Percentiles rank a stretch among this genome's conserved stretches.
Conservation (phyloP, 2,329 filamentous ascomycete genomes). For the Didymella exigua region DNA sequence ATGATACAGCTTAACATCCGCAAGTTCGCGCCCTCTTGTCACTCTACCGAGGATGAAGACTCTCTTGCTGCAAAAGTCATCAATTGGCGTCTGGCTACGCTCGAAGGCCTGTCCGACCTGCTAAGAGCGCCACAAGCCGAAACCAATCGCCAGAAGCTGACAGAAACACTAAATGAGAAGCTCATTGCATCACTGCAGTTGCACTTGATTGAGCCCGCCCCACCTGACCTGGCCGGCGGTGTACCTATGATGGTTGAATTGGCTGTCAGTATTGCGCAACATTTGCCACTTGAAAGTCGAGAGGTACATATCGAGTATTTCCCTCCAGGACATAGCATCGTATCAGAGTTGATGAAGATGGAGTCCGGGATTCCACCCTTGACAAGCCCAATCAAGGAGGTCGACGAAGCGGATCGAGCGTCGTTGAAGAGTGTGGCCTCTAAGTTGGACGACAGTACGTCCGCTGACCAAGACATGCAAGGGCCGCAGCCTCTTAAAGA, state of each 20-base stretch:
- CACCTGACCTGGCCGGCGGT: slow-evolving; percentile 82
- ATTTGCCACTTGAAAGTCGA: slow-evolving; percentile 86
- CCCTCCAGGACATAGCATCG: slow-evolving; percentile 73
- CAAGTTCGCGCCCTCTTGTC: slow-evolving; percentile 72
- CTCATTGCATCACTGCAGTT: slow-evolving; percentile 74
- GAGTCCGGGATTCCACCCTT: slow-evolving; percentile 64
- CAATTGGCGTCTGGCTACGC: slow-evolving; percentile 89
- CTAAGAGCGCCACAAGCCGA: slow-evolving; percentile 69
- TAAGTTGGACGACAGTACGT: slow-evolving; percentile 36
- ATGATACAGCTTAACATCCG: slow-evolving; percentile 87
- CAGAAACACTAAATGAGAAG: slow-evolving; percentile 65
- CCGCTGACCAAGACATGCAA: slow-evolving; percentile 40
- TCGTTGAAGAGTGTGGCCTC: slow-evolving; percentile 44
- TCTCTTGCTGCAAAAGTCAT: slow-evolving; percentile 85
- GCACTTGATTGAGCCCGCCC: slow-evolving; percentile 76
- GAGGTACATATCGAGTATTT: slow-evolving; percentile 90
- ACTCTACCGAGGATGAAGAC: slow-evolving; percentile 85
- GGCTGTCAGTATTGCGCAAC: slow-evolving; percentile 81
- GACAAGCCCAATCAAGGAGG: slow-evolving; percentile 49
- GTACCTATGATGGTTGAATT: slow-evolving; percentile 93
- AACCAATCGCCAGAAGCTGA: slow-evolving; percentile 67
- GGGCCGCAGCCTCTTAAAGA: slow-evolving; percentile 31
- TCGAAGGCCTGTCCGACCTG: slow-evolving; percentile 81
- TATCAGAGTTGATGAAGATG: slow-evolving; percentile 80
- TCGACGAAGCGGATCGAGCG: slow-evolving; percentile 51